These are phyloP conservation scores for Colletotrichum sp. DNA, from an alignment of 2,329 filamentous ascomycete genomes.

Conservation along the genomic window DNA sequence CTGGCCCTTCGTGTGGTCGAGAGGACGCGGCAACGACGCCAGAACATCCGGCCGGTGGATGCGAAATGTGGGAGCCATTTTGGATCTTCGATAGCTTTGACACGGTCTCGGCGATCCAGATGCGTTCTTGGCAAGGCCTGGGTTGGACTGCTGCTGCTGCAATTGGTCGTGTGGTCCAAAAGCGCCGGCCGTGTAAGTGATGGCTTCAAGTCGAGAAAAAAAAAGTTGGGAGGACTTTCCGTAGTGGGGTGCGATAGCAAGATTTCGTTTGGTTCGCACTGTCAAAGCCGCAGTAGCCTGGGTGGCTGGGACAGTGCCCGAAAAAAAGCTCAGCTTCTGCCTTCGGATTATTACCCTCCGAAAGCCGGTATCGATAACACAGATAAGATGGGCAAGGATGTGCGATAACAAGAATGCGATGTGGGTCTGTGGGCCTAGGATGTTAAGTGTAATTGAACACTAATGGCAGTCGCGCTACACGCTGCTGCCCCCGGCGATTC, in stretches of 20 bases:
- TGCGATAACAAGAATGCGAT: not conserved
- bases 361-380: not conserved
- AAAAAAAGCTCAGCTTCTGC: not conserved
- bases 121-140: not conserved
- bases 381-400: not conserved
- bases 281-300: not conserved
- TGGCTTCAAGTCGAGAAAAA: conserved; percentile 14
- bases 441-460: not conserved
- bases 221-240: conserved; percentile 16
- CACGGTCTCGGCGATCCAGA: not conserved
- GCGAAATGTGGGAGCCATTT: conserved; percentile 64
- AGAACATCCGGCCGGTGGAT: conserved; percentile 70
- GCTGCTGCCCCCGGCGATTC: not conserved
- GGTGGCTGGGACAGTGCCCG: not conserved
- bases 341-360: not conserved
- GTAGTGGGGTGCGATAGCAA: conserved; percentile 8
- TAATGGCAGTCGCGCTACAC: conserved; percentile 22
- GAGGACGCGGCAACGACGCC: conserved; percentile 62
- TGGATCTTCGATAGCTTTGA: conserved; percentile 3
- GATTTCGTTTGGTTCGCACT: not conserved
- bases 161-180: conserved; percentile 5
- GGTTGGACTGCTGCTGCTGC: not conserved
- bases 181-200: conserved; percentile 11
- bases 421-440: not conserved
- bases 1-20: conserved; percentile 50